Percentiles rank a stretch among this genome's conserved stretches.
phyloP scores from a whole-genome alignment of 371 early-diverging fungal genomes.

The Apophysomyces ossiformis region DNA sequence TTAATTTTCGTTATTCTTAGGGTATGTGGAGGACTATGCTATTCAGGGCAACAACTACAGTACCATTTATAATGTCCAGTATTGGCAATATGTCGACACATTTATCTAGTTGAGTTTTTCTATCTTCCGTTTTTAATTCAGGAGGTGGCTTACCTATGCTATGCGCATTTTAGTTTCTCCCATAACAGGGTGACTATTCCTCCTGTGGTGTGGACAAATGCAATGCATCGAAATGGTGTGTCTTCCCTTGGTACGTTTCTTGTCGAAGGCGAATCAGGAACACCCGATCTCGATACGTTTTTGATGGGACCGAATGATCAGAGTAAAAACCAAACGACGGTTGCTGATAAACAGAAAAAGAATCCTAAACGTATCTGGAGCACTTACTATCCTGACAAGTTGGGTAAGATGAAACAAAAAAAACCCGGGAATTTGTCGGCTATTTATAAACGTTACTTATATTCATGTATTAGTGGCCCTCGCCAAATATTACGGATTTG shows the following conservation, averaged over 20 bases:
- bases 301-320: slow-evolving; percentile 35
- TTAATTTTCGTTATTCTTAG: slow-evolving; percentile 18
- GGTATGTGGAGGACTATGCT: slow-evolving; percentile 58
- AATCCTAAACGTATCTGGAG: slow-evolving; percentile 26
- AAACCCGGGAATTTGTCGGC: too few relatives aligned
- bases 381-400: slow-evolving; percentile 58
- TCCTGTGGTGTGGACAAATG: slow-evolving; percentile 66
- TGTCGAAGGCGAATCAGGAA: slow-evolving; percentile 45
- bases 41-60: slow-evolving; percentile 57
- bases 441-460: slow-evolving; percentile 4
- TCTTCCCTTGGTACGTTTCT: slow-evolving; percentile 57
- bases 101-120: slow-evolving; percentile 55
- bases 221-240: slow-evolving; percentile 67
- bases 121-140: neutral
- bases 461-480: slow-evolving; percentile 47
- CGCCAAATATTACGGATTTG: slow-evolving; percentile 66
- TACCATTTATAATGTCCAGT: slow-evolving; percentile 48
- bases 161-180: slow-evolving; percentile 43
- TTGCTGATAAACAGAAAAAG: too few relatives aligned
- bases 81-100: slow-evolving; percentile 65
- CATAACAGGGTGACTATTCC: slow-evolving; percentile 66
- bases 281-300: slow-evolving; percentile 50
- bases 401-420: slow-evolving; percentile 32
- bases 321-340: neutral
- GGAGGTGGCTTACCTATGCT: neutral